Evolutionary conservation across 2,329 filamentous ascomycete genomes (phyloP), one percentile per base, ranked within the genome.

Genomic region (Aspergillus hortae): DNA sequence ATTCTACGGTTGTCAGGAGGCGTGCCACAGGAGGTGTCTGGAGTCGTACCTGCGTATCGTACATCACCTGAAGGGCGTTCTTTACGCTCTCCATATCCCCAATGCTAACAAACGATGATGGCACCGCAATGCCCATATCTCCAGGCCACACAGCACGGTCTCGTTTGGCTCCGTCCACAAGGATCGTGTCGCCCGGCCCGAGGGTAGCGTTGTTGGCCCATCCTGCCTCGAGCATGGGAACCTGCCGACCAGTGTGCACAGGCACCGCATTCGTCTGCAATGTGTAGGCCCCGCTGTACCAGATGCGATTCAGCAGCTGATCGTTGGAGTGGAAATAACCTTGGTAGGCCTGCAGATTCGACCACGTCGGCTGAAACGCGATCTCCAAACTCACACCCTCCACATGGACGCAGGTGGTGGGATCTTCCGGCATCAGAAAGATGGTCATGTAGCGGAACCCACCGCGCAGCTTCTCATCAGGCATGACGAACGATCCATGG

Each of bases 261-360:
- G 72, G 71, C 0, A 74, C 71, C 17, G 69, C 61, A 55, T 75
- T 75, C 1, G 71, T 74, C 60, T 80, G 80, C 32, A 81, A 58
- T 0, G 80, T 82, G 56, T 79, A 81, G 6, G 78, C 78, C 4
- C 76, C 80, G 38, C 74, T 76, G 55, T 83, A 83, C 80, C 80
- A 83, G 44, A 82, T 79, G 6, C 73, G 71, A 61, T 84, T 83
- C 46, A 85, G 71, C 10, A 80, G 61, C 32, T 78, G 72, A 40
- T 77, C 77, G 43, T 68, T 76, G 58, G 70, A 77, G 56, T 80
- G 72, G 48, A 81, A 81, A 54, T 81, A 81, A 7, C 79, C 79
- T 38, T 75, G 73, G 49, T 81, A 82, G 11, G 77, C 76, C 41
- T 72, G 71, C 14, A 81, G 70, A 57, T 82, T 78, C 2, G 77